Conservation (phyloP, 2,329 filamentous ascomycete genomes). For the Atkinsonella texensis region DNA sequence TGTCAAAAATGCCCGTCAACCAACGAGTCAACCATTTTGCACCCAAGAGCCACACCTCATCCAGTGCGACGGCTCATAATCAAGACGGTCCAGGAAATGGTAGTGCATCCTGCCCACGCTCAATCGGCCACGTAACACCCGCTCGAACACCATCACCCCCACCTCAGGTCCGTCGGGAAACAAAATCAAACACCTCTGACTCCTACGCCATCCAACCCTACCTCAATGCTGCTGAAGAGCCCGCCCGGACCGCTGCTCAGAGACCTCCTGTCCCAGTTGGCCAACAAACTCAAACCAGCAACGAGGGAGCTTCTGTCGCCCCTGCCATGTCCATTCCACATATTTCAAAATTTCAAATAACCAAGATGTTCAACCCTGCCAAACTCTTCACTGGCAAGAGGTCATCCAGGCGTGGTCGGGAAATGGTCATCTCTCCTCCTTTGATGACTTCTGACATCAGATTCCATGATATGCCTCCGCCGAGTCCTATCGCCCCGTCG, state of each 20-base stretch:
- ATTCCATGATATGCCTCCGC: slow-evolving; percentile 15
- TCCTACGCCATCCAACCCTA: background rate
- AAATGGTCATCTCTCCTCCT: slow-evolving; percentile 20
- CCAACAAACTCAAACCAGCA: background rate
- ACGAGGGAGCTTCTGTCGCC: background rate
- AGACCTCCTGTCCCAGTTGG: background rate
- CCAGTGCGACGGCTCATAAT: slow-evolving; percentile 10
- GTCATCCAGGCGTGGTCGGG: slow-evolving; percentile 10
- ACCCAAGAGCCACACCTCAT: slow-evolving; percentile 12
- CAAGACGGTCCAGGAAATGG: background rate
- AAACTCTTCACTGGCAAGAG: slow-evolving; percentile 10
- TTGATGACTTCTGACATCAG: slow-evolving; percentile 14
- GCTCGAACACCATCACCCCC: background rate
- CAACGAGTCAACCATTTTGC: background rate
- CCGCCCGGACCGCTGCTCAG: background rate
- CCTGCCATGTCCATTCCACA: background rate
- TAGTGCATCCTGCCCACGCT: background rate
- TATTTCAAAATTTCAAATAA: slow-evolving; percentile 21
- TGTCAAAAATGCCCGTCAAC: background rate
- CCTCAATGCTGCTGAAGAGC: background rate
- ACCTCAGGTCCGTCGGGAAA: background rate
- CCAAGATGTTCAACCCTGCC: slow-evolving; percentile 25
- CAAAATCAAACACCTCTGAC: background rate
- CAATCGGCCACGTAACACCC: background rate
- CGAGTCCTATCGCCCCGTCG: slow-evolving; percentile 6